phyloP scores from a whole-genome alignment of 1,284 basidiomycete genomes.

The Heterobasidion annosum region DNA sequence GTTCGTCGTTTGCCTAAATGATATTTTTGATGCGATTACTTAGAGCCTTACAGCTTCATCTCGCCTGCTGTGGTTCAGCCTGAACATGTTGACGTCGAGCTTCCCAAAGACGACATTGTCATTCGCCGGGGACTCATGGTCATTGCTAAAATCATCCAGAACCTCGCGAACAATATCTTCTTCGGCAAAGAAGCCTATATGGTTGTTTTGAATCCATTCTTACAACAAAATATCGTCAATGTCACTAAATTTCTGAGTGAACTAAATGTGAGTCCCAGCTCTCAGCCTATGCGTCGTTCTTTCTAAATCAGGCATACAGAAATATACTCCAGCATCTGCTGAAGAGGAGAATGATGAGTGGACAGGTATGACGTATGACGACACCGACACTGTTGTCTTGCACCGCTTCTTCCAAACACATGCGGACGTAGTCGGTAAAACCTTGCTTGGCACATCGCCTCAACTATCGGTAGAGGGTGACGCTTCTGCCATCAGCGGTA shows the following conservation, averaged over 20 bases:
- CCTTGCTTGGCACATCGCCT: conserved; percentile 59
- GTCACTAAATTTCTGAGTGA: conserved; percentile 81
- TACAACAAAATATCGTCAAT: conserved; percentile 68
- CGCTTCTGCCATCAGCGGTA: conserved; percentile 50
- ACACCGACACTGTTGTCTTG: conserved; percentile 72
- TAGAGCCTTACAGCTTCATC: conserved; percentile 45
- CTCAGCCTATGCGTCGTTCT: neutral
- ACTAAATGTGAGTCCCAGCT: conserved; percentile 48
- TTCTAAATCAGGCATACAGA: conserved; percentile 26
- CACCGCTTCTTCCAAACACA: conserved; percentile 80
- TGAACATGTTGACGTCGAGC: conserved; percentile 74
- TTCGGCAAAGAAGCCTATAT: conserved; percentile 87
- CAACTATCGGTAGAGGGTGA: conserved; percentile 55
- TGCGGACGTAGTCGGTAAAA: conserved; percentile 79
- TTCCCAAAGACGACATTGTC: conserved; percentile 51
- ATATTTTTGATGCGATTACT: neutral
- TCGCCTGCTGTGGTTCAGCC: conserved; percentile 84
- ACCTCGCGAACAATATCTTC: conserved; percentile 86
- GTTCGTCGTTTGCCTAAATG: conserved; percentile 22
- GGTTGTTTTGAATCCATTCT: conserved; percentile 73
- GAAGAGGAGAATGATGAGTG: conserved; percentile 63
- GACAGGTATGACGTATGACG: conserved; percentile 68
- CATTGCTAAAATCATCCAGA: conserved; percentile 88
- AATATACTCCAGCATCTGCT: conserved; percentile 35
- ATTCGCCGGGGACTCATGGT: conserved; percentile 75